These are phyloP conservation scores for Panaeolus papilionaceus DNA, from an alignment of 768 basidiomycete genomes.

Conservation along the genomic window DNA sequence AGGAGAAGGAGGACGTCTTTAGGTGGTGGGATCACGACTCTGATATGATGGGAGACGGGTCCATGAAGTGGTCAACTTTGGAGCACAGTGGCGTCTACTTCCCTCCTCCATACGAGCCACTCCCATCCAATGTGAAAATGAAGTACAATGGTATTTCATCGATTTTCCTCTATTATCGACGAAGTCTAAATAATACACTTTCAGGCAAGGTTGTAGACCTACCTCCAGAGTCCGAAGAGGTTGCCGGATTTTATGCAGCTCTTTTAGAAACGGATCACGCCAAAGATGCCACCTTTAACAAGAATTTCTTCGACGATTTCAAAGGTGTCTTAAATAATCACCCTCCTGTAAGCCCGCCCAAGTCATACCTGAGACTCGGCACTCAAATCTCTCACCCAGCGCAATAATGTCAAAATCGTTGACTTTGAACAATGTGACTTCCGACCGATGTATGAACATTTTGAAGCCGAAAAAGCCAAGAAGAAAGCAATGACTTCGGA, in stretches of 20 bases:
- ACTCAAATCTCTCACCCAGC: slow-evolving; percentile 43
- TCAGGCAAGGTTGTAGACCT: slow-evolving; percentile 82
- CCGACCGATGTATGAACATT: slow-evolving; percentile 91
- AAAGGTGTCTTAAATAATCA: slow-evolving; percentile 73
- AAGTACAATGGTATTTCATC: slow-evolving; percentile 82
- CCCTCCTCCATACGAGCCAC: slow-evolving; percentile 90
- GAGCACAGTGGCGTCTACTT: slow-evolving; percentile 96
- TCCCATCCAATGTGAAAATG: slow-evolving; percentile 89
- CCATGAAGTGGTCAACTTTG: slow-evolving; percentile 93
- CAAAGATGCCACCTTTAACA: slow-evolving; percentile 85
- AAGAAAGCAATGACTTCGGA: slow-evolving; percentile 85
- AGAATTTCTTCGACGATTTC: slow-evolving; percentile 97
- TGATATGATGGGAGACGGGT: slow-evolving; percentile 74
- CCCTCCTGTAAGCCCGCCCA: slow-evolving; percentile 73
- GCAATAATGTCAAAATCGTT: slow-evolving; percentile 75
- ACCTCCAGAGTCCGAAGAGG: slow-evolving; percentile 90
- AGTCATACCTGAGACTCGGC: not conserved
- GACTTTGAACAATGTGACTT: slow-evolving; percentile 90
- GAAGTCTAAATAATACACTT: slow-evolving; percentile 18
- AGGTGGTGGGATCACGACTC: slow-evolving; percentile 82
- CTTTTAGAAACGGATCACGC: slow-evolving; percentile 94
- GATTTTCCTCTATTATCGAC: slow-evolving; percentile 9
- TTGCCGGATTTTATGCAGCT: slow-evolving; percentile 94
- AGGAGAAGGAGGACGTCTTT: slow-evolving; percentile 77
- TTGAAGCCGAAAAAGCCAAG: slow-evolving; percentile 91